Evolutionary conservation across 2,329 filamentous ascomycete genomes (phyloP), one percentile per base, ranked within the genome.

Genomic region (Microsporum canis): DNA sequence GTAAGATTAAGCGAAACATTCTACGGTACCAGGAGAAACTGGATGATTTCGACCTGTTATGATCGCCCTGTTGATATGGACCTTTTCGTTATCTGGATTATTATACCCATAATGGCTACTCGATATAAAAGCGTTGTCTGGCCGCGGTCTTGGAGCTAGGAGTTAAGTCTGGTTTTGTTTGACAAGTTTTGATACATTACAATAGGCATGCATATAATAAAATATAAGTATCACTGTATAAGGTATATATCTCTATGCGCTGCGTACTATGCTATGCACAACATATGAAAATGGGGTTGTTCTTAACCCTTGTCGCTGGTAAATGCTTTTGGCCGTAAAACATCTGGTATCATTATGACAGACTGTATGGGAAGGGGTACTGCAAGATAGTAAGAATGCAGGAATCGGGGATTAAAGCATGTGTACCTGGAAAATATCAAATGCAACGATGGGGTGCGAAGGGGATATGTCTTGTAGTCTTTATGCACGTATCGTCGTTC

Each of bases 1-100:
- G 89, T 75, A 96, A 96, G 88, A 91, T 97, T 74, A 96, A 95
- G 87, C 84, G 88, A 71, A 94, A 91, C 72, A 95, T 96, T 65
- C 86, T 96, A 84, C 89, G 89, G 76, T 97, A 96, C 73, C 85
- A 90, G 68, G 91, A 96, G 75, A 89, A 95, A 79, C 76, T 96
- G 76, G 92, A 97, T 76, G 92, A 97, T 76, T 97, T 95, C 71
- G 92, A 97, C 77, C 77, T 96, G 71, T 77, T 95, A 69, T 94
- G 74, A 84, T 51, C 39, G 1, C 17, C 17, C 17, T 23, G 17
- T 43, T 43, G 10, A 53, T 53, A 53, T n/a, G 17, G 17, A 23
- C 49, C 49, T 34, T 53, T 23, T 23, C 17, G 17, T 3, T 27
- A 33, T 31, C 34, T 36, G 34, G 34, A 14, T 43, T 43, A 17